Conservation (phyloP, 2,329 filamentous ascomycete genomes). For the Talaromyces sp. region DNA sequence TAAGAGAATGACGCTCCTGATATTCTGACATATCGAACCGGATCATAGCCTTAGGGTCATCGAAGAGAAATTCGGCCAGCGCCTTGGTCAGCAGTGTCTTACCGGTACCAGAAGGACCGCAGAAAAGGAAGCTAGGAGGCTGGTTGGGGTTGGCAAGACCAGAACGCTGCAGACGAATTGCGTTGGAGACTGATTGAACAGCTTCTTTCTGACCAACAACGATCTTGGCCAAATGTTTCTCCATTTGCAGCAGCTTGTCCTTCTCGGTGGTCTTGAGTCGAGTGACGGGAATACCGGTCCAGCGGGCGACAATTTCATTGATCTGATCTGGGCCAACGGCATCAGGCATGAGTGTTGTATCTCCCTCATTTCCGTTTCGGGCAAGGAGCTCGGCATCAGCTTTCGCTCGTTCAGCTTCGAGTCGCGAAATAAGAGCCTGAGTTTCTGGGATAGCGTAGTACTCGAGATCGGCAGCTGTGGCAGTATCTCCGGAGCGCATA, state of each 20-base stretch:
- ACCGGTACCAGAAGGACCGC: conserved; percentile 94
- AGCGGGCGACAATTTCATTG: conserved; percentile 94
- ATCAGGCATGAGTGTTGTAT: conserved; percentile 73
- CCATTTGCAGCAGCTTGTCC: conserved; percentile 98
- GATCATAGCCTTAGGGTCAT: conserved; percentile 96
- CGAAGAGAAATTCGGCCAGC: conserved; percentile 94
- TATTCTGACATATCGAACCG: conserved; percentile 99
- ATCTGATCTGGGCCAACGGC: conserved; percentile 96
- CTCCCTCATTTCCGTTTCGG: conserved; percentile 58
- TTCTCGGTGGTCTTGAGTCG: conserved; percentile 92
- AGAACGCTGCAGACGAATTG: conserved; percentile 90
- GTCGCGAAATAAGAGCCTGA: conserved; percentile 70
- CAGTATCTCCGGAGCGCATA: conserved; percentile 79
- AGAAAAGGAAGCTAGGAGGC: conserved; percentile 97
- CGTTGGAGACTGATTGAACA: conserved; percentile 87
- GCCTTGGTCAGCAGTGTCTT: conserved; percentile 97
- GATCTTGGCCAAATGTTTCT: conserved; percentile 74
- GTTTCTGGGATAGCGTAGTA: conserved; percentile 98
- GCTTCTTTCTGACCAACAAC: conserved; percentile 95
- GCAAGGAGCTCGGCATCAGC: conserved; percentile 66
- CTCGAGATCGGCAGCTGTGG: conserved; percentile 86
- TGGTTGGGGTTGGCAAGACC: conserved; percentile 94
- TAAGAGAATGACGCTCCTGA: conserved; percentile 92
- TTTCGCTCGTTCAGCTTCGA: conserved; percentile 75
- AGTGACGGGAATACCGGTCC: conserved; percentile 98